Evolutionary conservation across 2,329 filamentous ascomycete species (phyloP).

Genomic region (Monosporascus ibericus): DNA sequence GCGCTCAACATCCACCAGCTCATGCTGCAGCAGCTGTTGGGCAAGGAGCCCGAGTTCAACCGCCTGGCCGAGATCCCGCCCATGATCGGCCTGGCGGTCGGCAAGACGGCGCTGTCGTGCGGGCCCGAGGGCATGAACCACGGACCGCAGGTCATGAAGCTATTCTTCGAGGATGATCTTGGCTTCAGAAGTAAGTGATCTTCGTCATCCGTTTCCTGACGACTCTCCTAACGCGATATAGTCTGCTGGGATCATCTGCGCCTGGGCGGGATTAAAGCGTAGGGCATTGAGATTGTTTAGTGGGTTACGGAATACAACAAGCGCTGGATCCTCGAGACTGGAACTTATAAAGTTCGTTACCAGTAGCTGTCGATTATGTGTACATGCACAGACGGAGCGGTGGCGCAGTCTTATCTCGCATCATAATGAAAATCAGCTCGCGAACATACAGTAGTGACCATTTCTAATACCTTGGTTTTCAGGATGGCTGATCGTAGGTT

Average conservation of each 20-base stretch:
- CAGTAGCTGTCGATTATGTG: too few species aligned
- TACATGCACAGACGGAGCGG: neutral
- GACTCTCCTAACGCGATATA: conserved; percentile 8
- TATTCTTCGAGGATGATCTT: conserved; percentile 63
- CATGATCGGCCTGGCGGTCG: conserved; percentile 67
- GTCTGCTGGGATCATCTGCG: conserved; percentile 27
- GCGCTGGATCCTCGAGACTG: neutral
- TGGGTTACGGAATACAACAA: conserved; percentile 4
- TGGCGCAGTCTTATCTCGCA: too few species aligned
- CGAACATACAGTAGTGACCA: too few species aligned
- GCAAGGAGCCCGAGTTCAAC: conserved; percentile 37
- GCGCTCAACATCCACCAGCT: conserved; percentile 63
- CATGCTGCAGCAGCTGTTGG: conserved; percentile 40
- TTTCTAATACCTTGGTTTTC: too few species aligned
- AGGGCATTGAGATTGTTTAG: conserved; percentile 3
- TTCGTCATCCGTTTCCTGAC: neutral
- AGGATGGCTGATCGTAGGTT: too few species aligned
- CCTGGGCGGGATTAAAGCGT: conserved; percentile 19
- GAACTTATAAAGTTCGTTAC: too few species aligned
- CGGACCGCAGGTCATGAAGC: conserved; percentile 56
- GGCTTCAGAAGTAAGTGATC: conserved; percentile 53
- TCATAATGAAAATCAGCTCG: too few species aligned
- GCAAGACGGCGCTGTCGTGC: conserved; percentile 62
- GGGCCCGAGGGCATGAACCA: conserved; percentile 50
- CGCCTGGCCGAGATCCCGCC: conserved; percentile 50